Base-by-base conservation (phyloP, 2,329 filamentous ascomycete species). In the Hypoxylon sp. region DNA sequence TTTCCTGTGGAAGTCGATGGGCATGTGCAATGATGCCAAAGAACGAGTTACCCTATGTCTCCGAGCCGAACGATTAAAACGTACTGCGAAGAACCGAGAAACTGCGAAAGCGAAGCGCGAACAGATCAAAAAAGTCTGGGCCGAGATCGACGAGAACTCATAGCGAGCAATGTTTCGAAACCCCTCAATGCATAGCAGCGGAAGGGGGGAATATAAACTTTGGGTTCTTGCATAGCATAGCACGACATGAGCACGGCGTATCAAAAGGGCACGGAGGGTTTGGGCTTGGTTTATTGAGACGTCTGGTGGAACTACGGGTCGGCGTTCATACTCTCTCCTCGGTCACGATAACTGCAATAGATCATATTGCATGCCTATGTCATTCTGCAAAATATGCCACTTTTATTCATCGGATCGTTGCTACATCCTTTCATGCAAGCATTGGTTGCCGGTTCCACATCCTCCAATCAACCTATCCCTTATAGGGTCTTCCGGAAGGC, bases 11-110 rank as follows among this genome's bases (percentile, higher is more conserved):
- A 97, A 96, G 74, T 86, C 90, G 1, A 76, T 90, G 55, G 94
- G 94, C 48, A 90, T 89, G 78, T 99, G 94, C 82, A 97, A 91
- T 71, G 82, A 87, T 29, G 82, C 88, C 57, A 99, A 99, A 73
- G 79, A 84, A 30, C 78, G 90, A 50, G 89, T 99, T 63, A 94
- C 90, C 73, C 81, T 84, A 67, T 99, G 94, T 69, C 80, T 99
- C 42, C 84, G 89, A 58, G 85, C 81, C 26, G 90, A 96, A 72
- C 83, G 94, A 66, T 75, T 87, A 41, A 90, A 91, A 71, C 85
- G 87, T 48, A 92, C 92, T 42, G 83, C 82, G 60, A 76, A 78
- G 63, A 97, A 99, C 70, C 84, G 90, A 64, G 81, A 89, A 69
- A 70, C 78, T 61, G 80, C 90, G 57, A 82, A 83, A 72, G 74